Evolutionary conservation across 1,139 yeast genomes (phyloP), one percentile per base, ranked within the genome.

Genomic region (Pichia sp.): DNA sequence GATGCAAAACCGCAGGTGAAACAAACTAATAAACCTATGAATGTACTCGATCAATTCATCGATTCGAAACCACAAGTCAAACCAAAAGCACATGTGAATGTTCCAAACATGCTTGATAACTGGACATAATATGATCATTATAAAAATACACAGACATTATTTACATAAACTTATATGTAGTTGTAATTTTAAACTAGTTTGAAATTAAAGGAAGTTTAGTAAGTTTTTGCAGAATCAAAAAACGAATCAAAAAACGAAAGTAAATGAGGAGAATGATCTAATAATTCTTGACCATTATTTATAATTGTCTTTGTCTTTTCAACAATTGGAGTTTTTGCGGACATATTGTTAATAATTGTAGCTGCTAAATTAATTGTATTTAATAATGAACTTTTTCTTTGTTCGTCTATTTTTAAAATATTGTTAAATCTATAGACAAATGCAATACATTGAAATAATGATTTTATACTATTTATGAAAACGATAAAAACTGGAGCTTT

Each of bases 361-460:
- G 35, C 34, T 10, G 46, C 35, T 5, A 38, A 31, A 3, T 39
- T 14, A 3, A 50, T 23, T 6, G 49, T 40, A 25, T 39, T 33
- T 18, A 42, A 27, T 16, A 48, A 27, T 15, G 42, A 29, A 3
- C 23, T 24, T 20, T 42, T 45, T 19, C 42, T 35, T 11, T 23
- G 24, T 16, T 33, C 34, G 27, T 45, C 44, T 16, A 47, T 20
- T 8, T 44, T 32, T 20, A 51, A 39, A 16, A 45, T 18, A 5
- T 32, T 26, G n/a, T 49, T 48, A 20, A 54, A 49, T 30, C 51
- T 46, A 26, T 46, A 41, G 11, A 50, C 31, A 31, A 52, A 51
- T 4, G 60, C 51, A 21, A 52, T 41, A 16, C 56, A 47, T 36
- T 56, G 59, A n/a, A 54, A 46, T 14, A 56, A 29, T 3, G 62